Percentiles rank a stretch among this genome's conserved stretches.
Conservation (phyloP, 306 rosid genomes). For the Sicyos edulis region DNA sequence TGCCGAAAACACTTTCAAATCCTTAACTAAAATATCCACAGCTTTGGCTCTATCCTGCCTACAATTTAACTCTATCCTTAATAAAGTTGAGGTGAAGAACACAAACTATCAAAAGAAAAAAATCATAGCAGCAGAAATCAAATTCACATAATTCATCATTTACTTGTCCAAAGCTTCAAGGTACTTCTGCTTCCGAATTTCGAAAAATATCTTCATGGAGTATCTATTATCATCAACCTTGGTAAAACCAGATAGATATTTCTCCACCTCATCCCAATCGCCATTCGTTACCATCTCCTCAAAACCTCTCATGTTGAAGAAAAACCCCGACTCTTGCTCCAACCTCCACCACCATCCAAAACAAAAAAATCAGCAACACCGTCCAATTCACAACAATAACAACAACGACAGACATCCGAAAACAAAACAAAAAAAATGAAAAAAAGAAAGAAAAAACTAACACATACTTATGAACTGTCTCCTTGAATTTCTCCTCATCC, state of each 20-base stretch:
- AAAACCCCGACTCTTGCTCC: constrained; percentile 99
- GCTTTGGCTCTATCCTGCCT: constrained; percentile 95
- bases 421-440: no score
- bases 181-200: constrained; percentile 97
- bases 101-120: not conserved
- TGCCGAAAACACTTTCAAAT: constrained; percentile 90
- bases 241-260: constrained; percentile 92
- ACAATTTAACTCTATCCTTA: constrained; percentile 30
- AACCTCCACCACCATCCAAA: constrained; percentile 48
- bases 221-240: constrained; percentile 98
- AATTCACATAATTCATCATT: not conserved
- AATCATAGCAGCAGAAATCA: constrained; percentile 12
- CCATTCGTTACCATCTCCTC: constrained; percentile 98
- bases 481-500: constrained; percentile 98
- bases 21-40: constrained; percentile 94
- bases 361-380: constrained; percentile 10
- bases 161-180: constrained; percentile 96
- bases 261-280: constrained; percentile 99
- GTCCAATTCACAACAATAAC: not conserved
- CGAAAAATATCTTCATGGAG: constrained; percentile 98
- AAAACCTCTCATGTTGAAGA: constrained; percentile 90
- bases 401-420: no score
- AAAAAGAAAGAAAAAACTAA: not conserved
- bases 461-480: constrained; percentile 84
- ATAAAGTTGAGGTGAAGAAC: constrained; percentile 5